Conservation (phyloP, 2,329 filamentous ascomycete genomes). For the Rhynchosporium secalis region DNA sequence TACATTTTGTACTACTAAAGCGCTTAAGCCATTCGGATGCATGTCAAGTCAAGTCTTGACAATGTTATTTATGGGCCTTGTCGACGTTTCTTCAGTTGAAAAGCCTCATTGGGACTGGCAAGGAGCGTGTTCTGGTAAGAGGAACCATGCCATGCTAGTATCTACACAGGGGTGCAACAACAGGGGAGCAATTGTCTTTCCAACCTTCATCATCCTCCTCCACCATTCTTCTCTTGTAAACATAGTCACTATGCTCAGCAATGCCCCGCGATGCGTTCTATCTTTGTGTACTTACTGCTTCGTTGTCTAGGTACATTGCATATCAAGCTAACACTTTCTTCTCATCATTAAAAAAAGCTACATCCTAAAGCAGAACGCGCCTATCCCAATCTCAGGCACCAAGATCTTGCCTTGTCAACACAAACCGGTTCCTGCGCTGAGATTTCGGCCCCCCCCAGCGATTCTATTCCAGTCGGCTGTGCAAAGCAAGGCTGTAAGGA, state of each 20-base stretch:
- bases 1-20: background rate
- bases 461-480: slow-evolving; percentile 38
- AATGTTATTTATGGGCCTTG: slow-evolving; percentile 18
- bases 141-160: slow-evolving; percentile 13
- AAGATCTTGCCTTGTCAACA: slow-evolving; percentile 30
- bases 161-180: slow-evolving; percentile 5
- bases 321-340: slow-evolving; percentile 31
- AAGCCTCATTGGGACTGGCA: slow-evolving; percentile 18
- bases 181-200: slow-evolving; percentile 21
- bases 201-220: slow-evolving; percentile 22
- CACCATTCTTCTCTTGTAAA: slow-evolving; percentile 28
- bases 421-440: slow-evolving; percentile 31
- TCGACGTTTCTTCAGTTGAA: slow-evolving; percentile 15
- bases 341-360: slow-evolving; percentile 27
- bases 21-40: slow-evolving; percentile 4
- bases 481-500: slow-evolving; percentile 37
- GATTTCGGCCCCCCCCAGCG: slow-evolving; percentile 32
- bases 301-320: slow-evolving; percentile 27
- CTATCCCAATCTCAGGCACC: slow-evolving; percentile 27
- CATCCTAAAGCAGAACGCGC: slow-evolving; percentile 22
- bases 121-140: slow-evolving; percentile 13
- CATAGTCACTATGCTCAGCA: slow-evolving; percentile 35
- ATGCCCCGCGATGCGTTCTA: slow-evolving; percentile 39
- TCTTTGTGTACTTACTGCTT: slow-evolving; percentile 38
- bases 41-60: slow-evolving; percentile 2